These are phyloP conservation scores for Cladosporium sp. DNA, from an alignment of 2,329 filamentous ascomycete genomes.

Conservation along the genomic window DNA sequence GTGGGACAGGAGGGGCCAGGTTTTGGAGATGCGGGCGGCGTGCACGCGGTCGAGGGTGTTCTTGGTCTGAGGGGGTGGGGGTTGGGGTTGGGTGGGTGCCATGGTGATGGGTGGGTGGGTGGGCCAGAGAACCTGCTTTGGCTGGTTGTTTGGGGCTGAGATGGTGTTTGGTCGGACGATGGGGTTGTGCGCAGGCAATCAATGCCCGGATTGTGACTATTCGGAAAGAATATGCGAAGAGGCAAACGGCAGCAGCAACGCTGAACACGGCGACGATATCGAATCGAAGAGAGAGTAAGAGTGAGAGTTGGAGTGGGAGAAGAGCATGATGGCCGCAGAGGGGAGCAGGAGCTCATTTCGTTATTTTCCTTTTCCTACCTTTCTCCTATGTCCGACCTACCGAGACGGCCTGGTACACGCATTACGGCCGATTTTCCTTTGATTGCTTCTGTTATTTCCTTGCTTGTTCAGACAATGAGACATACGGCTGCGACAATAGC, in stretches of 20 bases:
- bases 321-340: background rate
- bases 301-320: background rate
- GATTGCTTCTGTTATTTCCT: background rate
- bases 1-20: background rate
- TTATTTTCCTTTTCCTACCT: constrained; percentile 2
- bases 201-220: background rate
- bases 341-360: background rate
- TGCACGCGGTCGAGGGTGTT: background rate
- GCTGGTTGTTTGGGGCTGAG: background rate
- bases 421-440: background rate
- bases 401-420: background rate
- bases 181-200: background rate
- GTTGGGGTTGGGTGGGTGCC: no score
- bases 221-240: background rate
- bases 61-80: no score
- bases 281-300: background rate
- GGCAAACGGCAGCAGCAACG: no score
- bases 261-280: no score
- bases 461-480: background rate
- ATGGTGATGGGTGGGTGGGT: no score
- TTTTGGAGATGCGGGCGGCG: constrained; percentile 1
- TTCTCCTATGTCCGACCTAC: constrained; percentile 1
- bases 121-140: no score
- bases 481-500: background rate
- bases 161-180: background rate